Percentiles rank a stretch among this genome's conserved stretches.
phyloP scores from a whole-genome alignment of 2,329 filamentous ascomycete genomes.

The Aspergillus alliaceus region DNA sequence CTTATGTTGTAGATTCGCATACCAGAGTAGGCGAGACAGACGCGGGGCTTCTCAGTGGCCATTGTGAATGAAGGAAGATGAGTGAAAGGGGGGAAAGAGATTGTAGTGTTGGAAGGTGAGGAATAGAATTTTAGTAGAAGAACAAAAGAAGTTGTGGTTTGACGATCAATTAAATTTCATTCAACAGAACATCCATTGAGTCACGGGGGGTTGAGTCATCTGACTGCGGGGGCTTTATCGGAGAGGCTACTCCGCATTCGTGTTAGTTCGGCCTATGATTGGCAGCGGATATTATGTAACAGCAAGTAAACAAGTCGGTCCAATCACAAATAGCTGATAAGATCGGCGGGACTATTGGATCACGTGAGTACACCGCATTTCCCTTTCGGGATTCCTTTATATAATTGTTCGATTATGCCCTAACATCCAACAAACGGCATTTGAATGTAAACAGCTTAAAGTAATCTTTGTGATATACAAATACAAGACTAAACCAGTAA shows the following conservation, averaged over 20 bases:
- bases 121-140: too few relatives aligned
- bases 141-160: background rate
- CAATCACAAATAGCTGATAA: background rate
- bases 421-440: background rate
- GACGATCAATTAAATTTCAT: background rate
- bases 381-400: background rate
- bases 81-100: background rate
- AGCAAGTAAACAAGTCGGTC: background rate
- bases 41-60: constrained; percentile 18
- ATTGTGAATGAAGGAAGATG: constrained; percentile 5
- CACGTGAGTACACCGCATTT: background rate
- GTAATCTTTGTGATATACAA: too few relatives aligned
- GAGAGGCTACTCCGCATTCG: background rate
- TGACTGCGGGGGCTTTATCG: background rate
- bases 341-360: background rate
- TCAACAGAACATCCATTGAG: background rate
- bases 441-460: too few relatives aligned
- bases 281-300: constrained; percentile 1
- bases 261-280: background rate
- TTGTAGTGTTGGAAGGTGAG: background rate
- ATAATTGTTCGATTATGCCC: background rate
- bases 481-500: too few relatives aligned
- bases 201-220: constrained; percentile 1
- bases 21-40: constrained; percentile 26
- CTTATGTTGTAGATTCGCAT: background rate